phyloP scores from a whole-genome alignment of 306 rosid species.

The Inga laurina region DNA sequence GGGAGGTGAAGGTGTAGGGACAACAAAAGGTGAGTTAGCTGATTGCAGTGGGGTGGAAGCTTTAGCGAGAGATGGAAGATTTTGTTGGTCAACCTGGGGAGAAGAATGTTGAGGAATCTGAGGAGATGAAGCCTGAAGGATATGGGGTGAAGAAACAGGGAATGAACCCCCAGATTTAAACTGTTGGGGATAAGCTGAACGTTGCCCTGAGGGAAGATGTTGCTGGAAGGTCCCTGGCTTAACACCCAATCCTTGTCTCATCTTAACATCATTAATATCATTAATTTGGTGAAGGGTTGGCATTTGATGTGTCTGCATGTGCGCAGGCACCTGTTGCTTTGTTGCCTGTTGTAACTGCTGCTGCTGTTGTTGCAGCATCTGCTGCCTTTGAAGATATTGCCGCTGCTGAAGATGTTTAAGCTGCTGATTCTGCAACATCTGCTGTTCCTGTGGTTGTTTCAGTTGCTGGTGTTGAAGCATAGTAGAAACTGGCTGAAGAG shows the following conservation, averaged over 20 bases:
- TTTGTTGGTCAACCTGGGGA: conserved; percentile 89
- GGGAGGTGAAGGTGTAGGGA: conserved; percentile 88
- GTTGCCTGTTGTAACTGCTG: conserved; percentile 60
- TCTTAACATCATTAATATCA: conserved; percentile 71
- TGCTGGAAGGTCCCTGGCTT: conserved; percentile 78
- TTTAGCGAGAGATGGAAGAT: conserved; percentile 56
- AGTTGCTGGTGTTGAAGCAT: conserved; percentile 67
- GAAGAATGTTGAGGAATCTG: conserved; percentile 87
- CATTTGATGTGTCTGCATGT: conserved; percentile 67
- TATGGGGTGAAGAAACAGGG: conserved; percentile 73
- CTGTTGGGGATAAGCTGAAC: conserved; percentile 72
- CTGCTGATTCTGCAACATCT: conserved; percentile 58
- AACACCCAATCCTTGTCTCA: conserved; percentile 60
- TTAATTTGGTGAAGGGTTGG: conserved; percentile 70
- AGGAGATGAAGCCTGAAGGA: conserved; percentile 83
- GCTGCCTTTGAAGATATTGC: conserved; percentile 58
- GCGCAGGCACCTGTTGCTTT: conserved; percentile 70
- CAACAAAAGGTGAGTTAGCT: conserved; percentile 79
- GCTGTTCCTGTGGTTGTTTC: conserved; percentile 72
- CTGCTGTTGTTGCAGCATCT: conserved; percentile 39
- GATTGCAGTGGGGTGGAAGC: conserved; percentile 81
- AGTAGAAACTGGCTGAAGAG: conserved; percentile 60
- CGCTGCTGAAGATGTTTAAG: conserved; percentile 56
- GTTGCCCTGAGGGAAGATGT: conserved; percentile 69
- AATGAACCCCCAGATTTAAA: conserved; percentile 66